Conservation (phyloP, 352 stramenopile genomes). For the Phytophthora gonapodyides region DNA sequence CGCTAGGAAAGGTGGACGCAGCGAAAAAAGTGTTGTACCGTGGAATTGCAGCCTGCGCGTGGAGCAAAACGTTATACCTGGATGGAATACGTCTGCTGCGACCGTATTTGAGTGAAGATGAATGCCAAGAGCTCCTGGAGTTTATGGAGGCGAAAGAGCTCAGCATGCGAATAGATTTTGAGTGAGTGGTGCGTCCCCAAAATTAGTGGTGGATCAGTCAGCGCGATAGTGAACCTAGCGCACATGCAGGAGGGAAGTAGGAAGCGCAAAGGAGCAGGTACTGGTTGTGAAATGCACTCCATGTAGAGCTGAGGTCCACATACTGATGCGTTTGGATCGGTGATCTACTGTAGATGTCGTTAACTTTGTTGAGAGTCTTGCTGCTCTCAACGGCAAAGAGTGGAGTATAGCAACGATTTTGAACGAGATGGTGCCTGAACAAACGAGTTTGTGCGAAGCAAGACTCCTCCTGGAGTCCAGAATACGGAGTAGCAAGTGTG, state of each 20-base stretch:
- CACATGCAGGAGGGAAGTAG: constrained; percentile 4
- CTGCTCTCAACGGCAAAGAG: constrained; percentile 19
- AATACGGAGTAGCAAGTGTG: background rate
- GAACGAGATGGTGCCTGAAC: constrained; percentile 39
- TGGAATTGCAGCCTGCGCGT: constrained; percentile 67
- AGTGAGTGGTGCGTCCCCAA: constrained; percentile 16
- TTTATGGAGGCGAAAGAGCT: constrained; percentile 81
- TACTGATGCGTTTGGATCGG: background rate
- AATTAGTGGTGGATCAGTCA: constrained; percentile 10
- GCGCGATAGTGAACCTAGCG: too few species aligned
- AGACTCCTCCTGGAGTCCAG: constrained; percentile 16
- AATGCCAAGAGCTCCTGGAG: constrained; percentile 67
- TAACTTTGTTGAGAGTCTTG: constrained; percentile 29
- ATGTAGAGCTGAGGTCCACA: background rate
- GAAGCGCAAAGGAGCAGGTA: constrained; percentile 10
- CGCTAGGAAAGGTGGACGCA: constrained; percentile 64
- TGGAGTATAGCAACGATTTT: constrained; percentile 42
- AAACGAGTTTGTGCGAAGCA: constrained; percentile 35
- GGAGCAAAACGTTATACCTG: constrained; percentile 81
- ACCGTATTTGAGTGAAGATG: constrained; percentile 59
- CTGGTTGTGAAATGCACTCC: background rate
- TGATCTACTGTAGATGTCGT: constrained; percentile 8
- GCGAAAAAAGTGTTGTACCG: constrained; percentile 80
- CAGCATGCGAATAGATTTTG: constrained; percentile 57
- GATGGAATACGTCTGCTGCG: constrained; percentile 66